phyloP scores from a whole-genome alignment of 2,329 filamentous ascomycete species.

The Fusarium abutilonis region DNA sequence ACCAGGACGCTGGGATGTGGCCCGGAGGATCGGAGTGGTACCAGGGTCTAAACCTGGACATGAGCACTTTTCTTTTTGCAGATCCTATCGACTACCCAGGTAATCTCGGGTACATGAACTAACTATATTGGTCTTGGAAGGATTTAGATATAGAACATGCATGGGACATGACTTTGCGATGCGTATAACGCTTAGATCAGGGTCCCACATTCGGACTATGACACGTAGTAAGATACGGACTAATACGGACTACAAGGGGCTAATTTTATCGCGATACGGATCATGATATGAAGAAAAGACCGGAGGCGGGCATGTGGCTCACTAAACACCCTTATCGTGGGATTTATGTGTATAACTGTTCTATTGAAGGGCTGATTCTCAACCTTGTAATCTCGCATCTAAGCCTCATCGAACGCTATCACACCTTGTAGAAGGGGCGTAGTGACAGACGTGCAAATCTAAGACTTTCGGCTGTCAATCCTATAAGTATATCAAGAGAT shows the following conservation, averaged over 20 bases:
- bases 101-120: background rate
- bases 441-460: background rate
- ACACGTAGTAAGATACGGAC: conserved; percentile 6
- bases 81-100: conserved; percentile 30
- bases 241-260: conserved; percentile 20
- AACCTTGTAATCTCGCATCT: background rate
- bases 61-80: conserved; percentile 30
- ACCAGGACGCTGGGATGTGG: conserved; percentile 5
- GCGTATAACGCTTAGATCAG: background rate
- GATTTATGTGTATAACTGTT: background rate
- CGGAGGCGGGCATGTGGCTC: too few species aligned
- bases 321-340: background rate
- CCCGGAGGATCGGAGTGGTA: conserved; percentile 7
- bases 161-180: accelerated
- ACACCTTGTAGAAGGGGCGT: background rate
- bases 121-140: background rate
- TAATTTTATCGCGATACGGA: background rate
- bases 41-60: conserved; percentile 16
- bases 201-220: background rate
- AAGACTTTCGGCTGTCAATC: accelerated
- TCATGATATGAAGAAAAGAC: background rate
- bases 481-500: conserved; percentile 4
- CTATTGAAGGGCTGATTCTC: background rate
- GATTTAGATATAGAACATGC: background rate
- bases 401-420: conserved; percentile 5